Percentiles rank a stretch among this genome's conserved stretches.
These are phyloP conservation scores for Metschnikowia bowlesiae DNA, from an alignment of 805 yeast species.

Conservation along the genomic window DNA sequence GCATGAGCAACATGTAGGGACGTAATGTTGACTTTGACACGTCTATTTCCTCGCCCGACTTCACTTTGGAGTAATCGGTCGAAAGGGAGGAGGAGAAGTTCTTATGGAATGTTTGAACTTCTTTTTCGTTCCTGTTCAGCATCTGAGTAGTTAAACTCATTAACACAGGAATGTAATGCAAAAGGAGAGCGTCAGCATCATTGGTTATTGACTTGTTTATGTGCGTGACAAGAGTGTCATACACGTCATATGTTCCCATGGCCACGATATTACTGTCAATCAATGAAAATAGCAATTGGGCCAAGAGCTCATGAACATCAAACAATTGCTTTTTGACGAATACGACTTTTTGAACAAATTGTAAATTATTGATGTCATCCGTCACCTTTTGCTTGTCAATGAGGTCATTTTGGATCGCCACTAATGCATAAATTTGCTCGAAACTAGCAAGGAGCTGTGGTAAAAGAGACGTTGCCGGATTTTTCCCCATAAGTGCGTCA, in stretches of 20 bases:
- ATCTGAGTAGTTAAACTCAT: conserved; percentile 42
- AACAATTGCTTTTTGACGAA: conserved; percentile 61
- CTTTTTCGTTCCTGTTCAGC: conserved; percentile 35
- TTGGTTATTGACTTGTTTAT: conserved; percentile 39
- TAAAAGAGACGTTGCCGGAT: conserved; percentile 22
- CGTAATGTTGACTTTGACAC: conserved; percentile 28
- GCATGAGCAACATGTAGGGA: conserved; percentile 40
- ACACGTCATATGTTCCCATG: conserved; percentile 29
- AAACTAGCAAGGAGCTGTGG: conserved; percentile 51
- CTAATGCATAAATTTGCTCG: conserved; percentile 50
- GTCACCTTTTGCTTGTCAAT: conserved; percentile 45
- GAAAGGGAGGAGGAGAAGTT: conserved; percentile 33
- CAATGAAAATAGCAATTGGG: conserved; percentile 58
- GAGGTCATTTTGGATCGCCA: conserved; percentile 50
- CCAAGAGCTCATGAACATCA: conserved; percentile 65
- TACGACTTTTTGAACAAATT: conserved; percentile 36
- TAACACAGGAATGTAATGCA: conserved; percentile 64
- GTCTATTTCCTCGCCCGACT: conserved; percentile 24
- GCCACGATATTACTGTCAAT: conserved; percentile 33
- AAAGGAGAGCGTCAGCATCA: conserved; percentile 57
- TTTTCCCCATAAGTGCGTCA: conserved; percentile 19
- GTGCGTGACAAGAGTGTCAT: conserved; percentile 40
- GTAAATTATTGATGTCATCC: conserved; percentile 46
- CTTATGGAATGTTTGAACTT: conserved; percentile 33
- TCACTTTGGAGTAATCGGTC: conserved; percentile 22